Percentiles rank a stretch among this genome's conserved stretches.
These are phyloP conservation scores for Penicillium roqueforti DNA, from an alignment of 495 filamentous ascomycete species.

Conservation along the genomic window DNA sequence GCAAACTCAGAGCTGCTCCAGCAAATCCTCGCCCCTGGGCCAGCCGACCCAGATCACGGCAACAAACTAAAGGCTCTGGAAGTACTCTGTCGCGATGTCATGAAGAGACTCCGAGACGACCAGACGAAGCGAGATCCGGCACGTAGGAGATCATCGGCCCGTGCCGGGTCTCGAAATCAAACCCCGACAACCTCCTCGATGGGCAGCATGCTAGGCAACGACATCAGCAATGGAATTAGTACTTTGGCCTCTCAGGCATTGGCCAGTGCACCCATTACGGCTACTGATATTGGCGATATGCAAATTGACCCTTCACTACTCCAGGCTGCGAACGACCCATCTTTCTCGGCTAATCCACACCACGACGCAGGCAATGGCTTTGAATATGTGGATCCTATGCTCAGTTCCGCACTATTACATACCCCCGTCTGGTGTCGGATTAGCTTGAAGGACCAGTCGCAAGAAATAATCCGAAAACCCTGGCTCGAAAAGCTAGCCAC, in stretches of 20 bases:
- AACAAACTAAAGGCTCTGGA: slow-evolving; percentile 63
- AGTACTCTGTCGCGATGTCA: slow-evolving; percentile 65
- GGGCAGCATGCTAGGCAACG: slow-evolving; percentile 26
- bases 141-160: slow-evolving; percentile 40
- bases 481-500: slow-evolving; percentile 61
- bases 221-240: slow-evolving; percentile 47
- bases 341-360: slow-evolving; percentile 39
- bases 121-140: slow-evolving; percentile 55
- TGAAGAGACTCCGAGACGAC: slow-evolving; percentile 70
- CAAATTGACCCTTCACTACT: slow-evolving; percentile 64
- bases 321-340: slow-evolving; percentile 48
- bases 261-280: slow-evolving; percentile 42
- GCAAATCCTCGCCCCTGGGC: slow-evolving; percentile 50
- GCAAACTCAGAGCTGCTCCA: slow-evolving; percentile 52
- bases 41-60: slow-evolving; percentile 51
- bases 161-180: slow-evolving; percentile 23
- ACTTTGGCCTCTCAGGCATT: slow-evolving; percentile 50
- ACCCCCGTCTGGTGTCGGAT: slow-evolving; percentile 65
- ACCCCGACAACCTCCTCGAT: slow-evolving; percentile 23
- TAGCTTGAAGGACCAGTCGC: slow-evolving; percentile 48
- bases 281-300: slow-evolving; percentile 49
- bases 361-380: slow-evolving; percentile 36
- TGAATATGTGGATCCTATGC: slow-evolving; percentile 37
- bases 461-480: slow-evolving; percentile 37
- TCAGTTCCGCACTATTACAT: slow-evolving; percentile 25